phyloP scores from a whole-genome alignment of 164 flowering plant genomes.

The Sedum album region DNA sequence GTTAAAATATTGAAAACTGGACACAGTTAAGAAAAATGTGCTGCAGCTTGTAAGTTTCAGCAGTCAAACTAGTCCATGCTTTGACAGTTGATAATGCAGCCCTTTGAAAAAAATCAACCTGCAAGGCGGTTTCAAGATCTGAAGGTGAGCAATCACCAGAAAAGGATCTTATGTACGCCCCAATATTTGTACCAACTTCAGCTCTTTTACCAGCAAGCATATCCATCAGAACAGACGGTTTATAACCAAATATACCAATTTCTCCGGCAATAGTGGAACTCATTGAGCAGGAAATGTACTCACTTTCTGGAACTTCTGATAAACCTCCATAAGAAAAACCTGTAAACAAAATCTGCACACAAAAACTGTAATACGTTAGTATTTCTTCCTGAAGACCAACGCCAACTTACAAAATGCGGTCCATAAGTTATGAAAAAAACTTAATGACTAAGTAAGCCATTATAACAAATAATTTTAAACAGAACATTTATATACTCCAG shows the following conservation, averaged over 20 bases:
- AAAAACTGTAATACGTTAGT: conserved; percentile 4
- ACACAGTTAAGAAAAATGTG: not conserved
- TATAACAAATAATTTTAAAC: not conserved
- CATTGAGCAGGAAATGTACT: conserved; percentile 76
- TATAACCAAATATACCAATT: conserved; percentile 89
- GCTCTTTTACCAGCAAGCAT: conserved; percentile 99
- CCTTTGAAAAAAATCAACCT: conserved; percentile 40
- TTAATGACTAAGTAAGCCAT: not conserved
- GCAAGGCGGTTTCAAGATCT: conserved; percentile 94
- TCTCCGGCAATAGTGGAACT: conserved; percentile 96
- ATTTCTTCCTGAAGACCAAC: not conserved
- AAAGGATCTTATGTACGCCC: conserved; percentile 87
- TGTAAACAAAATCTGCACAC: conserved; percentile 71
- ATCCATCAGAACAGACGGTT: conserved; percentile 80
- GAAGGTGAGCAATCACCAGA: conserved; percentile 95
- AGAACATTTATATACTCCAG: not conserved
- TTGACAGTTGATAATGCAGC: not conserved
- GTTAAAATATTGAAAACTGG: not conserved
- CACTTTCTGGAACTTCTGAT: conserved; percentile 79
- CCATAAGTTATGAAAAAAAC: not conserved
- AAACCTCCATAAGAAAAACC: conserved; percentile 91
- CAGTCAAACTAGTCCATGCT: not conserved
- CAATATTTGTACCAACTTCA: conserved; percentile 82
- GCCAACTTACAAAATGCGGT: too few species aligned
- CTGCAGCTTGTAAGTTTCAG: not conserved